A percentile compares a stretch with the other conserved stretches of the same genome.
These are phyloP conservation scores for Termitomyces sp. DNA, from an alignment of 768 basidiomycete genomes.

Conservation along the genomic window DNA sequence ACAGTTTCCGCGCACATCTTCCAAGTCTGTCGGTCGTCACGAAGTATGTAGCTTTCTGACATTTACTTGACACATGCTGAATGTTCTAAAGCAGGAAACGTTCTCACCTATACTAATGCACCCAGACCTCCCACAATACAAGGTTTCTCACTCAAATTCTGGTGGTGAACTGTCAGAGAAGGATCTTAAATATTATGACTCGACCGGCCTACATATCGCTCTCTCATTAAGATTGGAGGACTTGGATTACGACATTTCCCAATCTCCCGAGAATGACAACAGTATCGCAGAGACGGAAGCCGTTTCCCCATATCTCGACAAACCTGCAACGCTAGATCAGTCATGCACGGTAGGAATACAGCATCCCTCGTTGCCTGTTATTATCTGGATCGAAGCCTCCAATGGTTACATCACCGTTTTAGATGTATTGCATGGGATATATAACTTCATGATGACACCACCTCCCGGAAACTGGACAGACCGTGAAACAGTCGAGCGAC, in stretches of 20 bases:
- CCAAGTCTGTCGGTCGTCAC: not conserved
- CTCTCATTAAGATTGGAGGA: not conserved
- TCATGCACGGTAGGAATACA: not conserved
- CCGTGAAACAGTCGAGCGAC: not conserved
- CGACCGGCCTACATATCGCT: not conserved
- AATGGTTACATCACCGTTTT: not conserved
- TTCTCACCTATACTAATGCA: not conserved
- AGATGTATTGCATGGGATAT: not conserved
- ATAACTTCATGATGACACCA: not conserved
- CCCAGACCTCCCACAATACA: no score
- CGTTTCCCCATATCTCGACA: not conserved
- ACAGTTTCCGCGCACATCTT: not conserved
- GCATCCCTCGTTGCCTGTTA: not conserved
- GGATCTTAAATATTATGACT: not conserved
- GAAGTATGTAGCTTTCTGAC: not conserved
- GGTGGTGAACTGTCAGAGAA: not conserved
- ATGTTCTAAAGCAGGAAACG: not conserved
- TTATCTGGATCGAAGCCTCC: not conserved
- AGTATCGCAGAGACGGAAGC: not conserved
- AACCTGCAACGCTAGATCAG: not conserved
- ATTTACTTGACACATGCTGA: not conserved
- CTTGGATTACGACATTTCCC: not conserved
- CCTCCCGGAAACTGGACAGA: not conserved
- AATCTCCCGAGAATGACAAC: not conserved
- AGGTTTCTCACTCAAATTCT: not conserved